Conservation (phyloP, 495 filamentous ascomycete species). For the Neurospora sp. region DNA sequence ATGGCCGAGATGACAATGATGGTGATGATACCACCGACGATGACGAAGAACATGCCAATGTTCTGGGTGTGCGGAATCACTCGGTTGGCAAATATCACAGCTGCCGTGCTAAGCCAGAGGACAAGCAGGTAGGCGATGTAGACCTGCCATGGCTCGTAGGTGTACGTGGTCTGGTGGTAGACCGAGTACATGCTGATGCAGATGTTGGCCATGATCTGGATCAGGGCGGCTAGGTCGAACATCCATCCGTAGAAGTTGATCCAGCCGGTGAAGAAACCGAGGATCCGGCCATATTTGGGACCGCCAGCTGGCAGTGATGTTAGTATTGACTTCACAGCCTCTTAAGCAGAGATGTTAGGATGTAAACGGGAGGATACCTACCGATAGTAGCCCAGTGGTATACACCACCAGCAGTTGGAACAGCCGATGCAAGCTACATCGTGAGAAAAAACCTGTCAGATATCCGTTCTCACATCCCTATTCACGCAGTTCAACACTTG, state of each 20-base stretch:
- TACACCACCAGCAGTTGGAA: constrained; percentile 73
- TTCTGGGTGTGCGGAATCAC: constrained; percentile 56
- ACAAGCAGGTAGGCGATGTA: constrained; percentile 61
- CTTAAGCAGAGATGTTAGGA: not conserved
- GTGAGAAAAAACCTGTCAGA: not conserved
- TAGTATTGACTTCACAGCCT: not conserved
- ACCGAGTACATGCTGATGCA: constrained; percentile 61
- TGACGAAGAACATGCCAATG: constrained; percentile 57
- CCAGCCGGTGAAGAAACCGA: constrained; percentile 72
- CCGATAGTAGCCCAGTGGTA: constrained; percentile 78
- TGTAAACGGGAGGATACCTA: not conserved
- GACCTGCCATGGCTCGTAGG: constrained; percentile 58
- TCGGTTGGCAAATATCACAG: constrained; percentile 62
- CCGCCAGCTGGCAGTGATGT: constrained; percentile 37
- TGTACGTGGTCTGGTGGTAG: constrained; percentile 52
- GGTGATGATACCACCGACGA: constrained; percentile 59
- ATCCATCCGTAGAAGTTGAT: constrained; percentile 76
- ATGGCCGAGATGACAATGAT: constrained; percentile 68
- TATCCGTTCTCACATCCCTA: not conserved
- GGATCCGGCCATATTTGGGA: constrained; percentile 52
- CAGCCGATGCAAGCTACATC: constrained; percentile 59
- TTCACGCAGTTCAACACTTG: not conserved
- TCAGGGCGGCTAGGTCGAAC: constrained; percentile 55
- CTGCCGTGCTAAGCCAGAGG: constrained; percentile 53
- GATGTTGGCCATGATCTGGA: constrained; percentile 58